Percentiles rank a stretch among this genome's conserved stretches.
Evolutionary conservation across 306 rosid genomes (phyloP).

Genomic region (Begonia loranthoides): DNA sequence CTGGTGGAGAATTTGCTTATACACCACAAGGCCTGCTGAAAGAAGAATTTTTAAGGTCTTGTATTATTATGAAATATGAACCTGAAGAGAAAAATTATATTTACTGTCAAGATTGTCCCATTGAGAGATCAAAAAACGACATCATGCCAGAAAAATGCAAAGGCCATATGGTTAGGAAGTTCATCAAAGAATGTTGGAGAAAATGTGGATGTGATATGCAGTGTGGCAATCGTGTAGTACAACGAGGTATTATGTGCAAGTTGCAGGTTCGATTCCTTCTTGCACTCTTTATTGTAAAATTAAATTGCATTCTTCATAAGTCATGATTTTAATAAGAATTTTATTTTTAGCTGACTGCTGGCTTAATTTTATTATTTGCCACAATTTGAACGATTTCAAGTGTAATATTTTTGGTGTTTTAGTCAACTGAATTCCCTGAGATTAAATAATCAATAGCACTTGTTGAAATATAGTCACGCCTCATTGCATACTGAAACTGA

Average conservation of each 20-base stretch:
- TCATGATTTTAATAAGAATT: too few relatives aligned
- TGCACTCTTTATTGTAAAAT: slow-evolving; percentile 8
- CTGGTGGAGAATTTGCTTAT: slow-evolving; percentile 94
- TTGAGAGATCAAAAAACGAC: slow-evolving; percentile 47
- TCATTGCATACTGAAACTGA: background rate
- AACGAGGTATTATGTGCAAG: slow-evolving; percentile 65
- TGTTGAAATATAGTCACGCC: background rate
- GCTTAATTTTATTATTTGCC: background rate
- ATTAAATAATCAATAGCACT: background rate
- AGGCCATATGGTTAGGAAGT: slow-evolving; percentile 65
- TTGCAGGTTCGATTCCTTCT: slow-evolving; percentile 52
- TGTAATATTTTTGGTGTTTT: too few relatives aligned
- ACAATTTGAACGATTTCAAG: too few relatives aligned
- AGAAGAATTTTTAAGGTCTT: slow-evolving; percentile 44
- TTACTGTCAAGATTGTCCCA: slow-evolving; percentile 66
- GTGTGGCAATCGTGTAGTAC: slow-evolving; percentile 89
- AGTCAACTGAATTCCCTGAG: background rate
- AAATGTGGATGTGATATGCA: slow-evolving; percentile 83
- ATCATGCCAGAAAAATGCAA: slow-evolving; percentile 43
- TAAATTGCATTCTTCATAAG: slow-evolving; percentile 1
- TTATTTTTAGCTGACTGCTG: too few relatives aligned
- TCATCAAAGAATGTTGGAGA: slow-evolving; percentile 93
- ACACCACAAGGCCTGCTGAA: slow-evolving; percentile 46
- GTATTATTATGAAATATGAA: slow-evolving; percentile 28
- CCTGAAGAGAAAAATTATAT: slow-evolving; percentile 37